Base-by-base conservation (phyloP, 2,329 filamentous ascomycete species). In the Colletotrichum nymphaeae region DNA sequence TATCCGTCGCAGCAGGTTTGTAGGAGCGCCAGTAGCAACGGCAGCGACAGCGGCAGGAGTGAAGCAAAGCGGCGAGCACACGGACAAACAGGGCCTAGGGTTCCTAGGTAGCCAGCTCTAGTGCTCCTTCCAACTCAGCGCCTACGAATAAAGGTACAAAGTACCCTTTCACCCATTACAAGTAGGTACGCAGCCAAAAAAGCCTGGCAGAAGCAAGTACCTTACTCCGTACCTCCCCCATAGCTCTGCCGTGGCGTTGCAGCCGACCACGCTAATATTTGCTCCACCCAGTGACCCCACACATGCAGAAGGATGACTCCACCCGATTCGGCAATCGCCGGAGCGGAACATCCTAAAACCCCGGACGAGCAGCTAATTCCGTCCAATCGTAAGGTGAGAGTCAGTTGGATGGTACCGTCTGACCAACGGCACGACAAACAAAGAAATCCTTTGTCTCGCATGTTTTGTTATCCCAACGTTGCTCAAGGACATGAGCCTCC, bases 221-320 rank as follows among this genome's bases (percentile, higher is more conserved):
- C 32, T 32, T 12, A 32, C 32, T 32, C 32, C 32, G 32, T 32
- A 32, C 32, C 32, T 32, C 32, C 9, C 8, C 22, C 22, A 42
- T 67, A 71, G 46, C 46, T 63, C 64, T 69, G 24, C 69, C 52
- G 58, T 69, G 52, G 69, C 65, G 65, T 55, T n/a, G 52, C 64
- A 72, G 24, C 63, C 35, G 53, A 64, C 53, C 32, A 42, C 56
- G 65, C 57, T 67, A 67, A 42, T 14, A 35, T n/a, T 26, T 22
- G 30, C 49, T 49, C 67, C 67, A 69, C 59, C 52, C 35, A 4
- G 9, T 11, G 56, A 60, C 69, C 55, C 69, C 69, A 72, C 64
- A 9, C 2, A 32, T 46, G 28, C 42, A 28, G 19, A n/a, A 35
- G 37, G 4, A 32, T n/a, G 16, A 6, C 64, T 19, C 69, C 56